Base-by-base conservation (phyloP, 176 grass and related monocot species). In the Juncus inflexus region DNA sequence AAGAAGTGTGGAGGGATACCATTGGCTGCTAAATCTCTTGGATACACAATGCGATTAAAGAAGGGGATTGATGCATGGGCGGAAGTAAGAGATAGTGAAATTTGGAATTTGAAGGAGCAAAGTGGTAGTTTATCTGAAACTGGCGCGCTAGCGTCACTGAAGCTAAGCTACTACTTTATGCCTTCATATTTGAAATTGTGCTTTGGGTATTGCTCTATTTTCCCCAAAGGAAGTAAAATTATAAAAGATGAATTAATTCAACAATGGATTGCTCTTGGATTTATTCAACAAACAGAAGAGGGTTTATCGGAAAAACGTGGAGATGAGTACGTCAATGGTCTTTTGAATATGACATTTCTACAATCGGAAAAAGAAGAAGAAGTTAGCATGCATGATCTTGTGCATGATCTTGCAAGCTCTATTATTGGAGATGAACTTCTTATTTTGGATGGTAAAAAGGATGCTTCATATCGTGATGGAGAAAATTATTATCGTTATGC, bases 1-100 rank as follows among this genome's bases (percentile, higher is more conserved):
- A 56, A 55, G 0, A 76, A 72, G 13, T 80, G 82, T 66, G 72
- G 66, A 6, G 82, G 77, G 2, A 4, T 85, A 9, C 82, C 82
- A 0, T 45, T 85, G 59, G 77, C 72, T 8, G 58, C 68, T 3
- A 76, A 72, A 39, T 15, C 4, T 37, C 37, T 85, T 36, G 82
- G 59, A 12, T 40, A 53, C 42, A 75, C 9, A 0, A 52, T 72
- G 41, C 6, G 0, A 11, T 79, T 1, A 7, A 70, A 61, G 16
- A 0, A 39, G 8, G 56, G 0, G 3, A 60, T 70, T 52, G 54
- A 9, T 43, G 61, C 45, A 4, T 85, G 77, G 77, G 0, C 28
- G 3, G 60, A 9, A 2, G 12, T 76, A 6, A 65, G 72, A 70
- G 72, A 80, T 3, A 76, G 6, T 4, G 66, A 47, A n/a, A 35